Percentiles rank a stretch among this genome's conserved stretches.
These are phyloP conservation scores for Cucumis hystrix DNA, from an alignment of 306 rosid species.

Conservation along the genomic window DNA sequence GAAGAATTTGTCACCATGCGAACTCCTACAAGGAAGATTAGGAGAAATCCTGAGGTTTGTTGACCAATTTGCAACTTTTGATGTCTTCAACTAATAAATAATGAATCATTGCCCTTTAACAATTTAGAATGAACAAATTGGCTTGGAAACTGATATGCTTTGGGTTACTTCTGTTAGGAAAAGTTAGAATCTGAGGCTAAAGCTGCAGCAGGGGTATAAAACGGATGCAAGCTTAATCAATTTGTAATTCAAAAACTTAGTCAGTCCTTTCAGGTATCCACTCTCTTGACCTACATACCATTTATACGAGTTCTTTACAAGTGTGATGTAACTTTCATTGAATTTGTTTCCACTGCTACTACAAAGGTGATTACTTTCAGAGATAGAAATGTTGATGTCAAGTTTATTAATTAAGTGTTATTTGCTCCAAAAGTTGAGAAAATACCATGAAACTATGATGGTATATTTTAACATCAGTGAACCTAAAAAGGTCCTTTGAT, in stretches of 20 bases:
- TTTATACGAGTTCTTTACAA: background rate
- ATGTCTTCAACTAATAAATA: background rate
- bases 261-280: background rate
- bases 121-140: background rate
- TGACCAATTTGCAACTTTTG: background rate
- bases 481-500: background rate
- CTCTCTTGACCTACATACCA: background rate
- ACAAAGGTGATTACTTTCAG: background rate
- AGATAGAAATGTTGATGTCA: background rate
- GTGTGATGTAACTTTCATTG: background rate
- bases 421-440: background rate
- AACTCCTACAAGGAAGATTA: conserved; percentile 62
- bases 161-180: conserved; percentile 33
- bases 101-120: background rate
- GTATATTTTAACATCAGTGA: background rate
- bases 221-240: background rate
- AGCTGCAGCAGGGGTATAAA: conserved; percentile 48
- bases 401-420: background rate
- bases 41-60: conserved; percentile 51
- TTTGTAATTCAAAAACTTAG: background rate
- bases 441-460: background rate
- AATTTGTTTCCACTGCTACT: background rate
- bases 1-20: conserved; percentile 97
- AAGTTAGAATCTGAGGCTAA: conserved; percentile 43
- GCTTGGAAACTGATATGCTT: background rate